Conservation (phyloP, 2,329 filamentous ascomycete genomes). For the Penicillium hordei region DNA sequence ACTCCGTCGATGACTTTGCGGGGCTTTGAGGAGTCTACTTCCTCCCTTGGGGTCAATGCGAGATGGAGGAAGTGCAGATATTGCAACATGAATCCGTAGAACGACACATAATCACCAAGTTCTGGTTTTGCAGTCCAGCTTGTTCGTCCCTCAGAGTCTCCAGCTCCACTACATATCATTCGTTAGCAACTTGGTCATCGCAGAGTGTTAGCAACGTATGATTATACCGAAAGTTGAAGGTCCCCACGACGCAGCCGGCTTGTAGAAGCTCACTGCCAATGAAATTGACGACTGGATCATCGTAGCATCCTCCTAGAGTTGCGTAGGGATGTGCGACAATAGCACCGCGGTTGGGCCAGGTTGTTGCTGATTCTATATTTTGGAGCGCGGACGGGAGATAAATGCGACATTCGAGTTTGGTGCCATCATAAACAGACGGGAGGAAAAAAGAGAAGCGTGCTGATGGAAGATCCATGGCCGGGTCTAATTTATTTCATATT, state of each 20-base stretch:
- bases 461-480: slow-evolving; percentile 32
- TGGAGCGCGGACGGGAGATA: slow-evolving; percentile 62
- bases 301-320: slow-evolving; percentile 78
- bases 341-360: slow-evolving; percentile 51
- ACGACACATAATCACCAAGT: slow-evolving; percentile 75
- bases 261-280: slow-evolving; percentile 65
- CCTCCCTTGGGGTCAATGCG: background rate
- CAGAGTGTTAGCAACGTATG: background rate
- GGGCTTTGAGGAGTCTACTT: background rate
- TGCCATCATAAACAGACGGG: slow-evolving; percentile 79
- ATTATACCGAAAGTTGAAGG: slow-evolving; percentile 84
- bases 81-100: slow-evolving; percentile 75
- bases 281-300: slow-evolving; percentile 75
- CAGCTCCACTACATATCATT: slow-evolving; percentile 64
- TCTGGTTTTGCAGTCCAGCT: slow-evolving; percentile 87
- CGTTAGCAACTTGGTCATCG: slow-evolving; percentile 14
- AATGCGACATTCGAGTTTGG: slow-evolving; percentile 74
- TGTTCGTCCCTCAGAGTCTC: slow-evolving; percentile 70
- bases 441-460: slow-evolving; percentile 65
- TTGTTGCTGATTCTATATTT: slow-evolving; percentile 22
- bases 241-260: slow-evolving; percentile 72
- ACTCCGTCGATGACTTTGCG: background rate
- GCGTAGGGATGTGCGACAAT: slow-evolving; percentile 90
- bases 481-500: slow-evolving; percentile 32
- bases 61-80: slow-evolving; percentile 64